phyloP scores from a whole-genome alignment of 495 filamentous ascomycete species.

The Xylaria sp. region DNA sequence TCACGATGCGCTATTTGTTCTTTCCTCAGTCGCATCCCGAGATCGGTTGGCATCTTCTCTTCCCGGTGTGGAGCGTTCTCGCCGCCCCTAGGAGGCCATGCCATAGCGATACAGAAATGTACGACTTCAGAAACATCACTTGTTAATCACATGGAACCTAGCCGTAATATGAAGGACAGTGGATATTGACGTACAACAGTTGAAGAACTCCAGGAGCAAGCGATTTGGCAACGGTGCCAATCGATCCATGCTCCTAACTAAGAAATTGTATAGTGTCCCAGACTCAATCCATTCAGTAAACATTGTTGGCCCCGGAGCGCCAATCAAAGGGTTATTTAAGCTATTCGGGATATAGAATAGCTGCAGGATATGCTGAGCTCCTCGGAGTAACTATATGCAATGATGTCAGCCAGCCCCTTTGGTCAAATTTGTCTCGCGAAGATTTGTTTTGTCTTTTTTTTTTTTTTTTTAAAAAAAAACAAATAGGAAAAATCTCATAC shows the following conservation, averaged over 20 bases:
- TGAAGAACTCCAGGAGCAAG: background rate
- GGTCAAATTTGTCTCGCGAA: no score
- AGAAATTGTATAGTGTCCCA: background rate
- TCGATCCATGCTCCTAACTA: background rate
- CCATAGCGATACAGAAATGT: constrained; percentile 4
- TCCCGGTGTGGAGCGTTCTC: background rate
- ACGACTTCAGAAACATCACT: background rate
- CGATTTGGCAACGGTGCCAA: background rate
- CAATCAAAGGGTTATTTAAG: background rate
- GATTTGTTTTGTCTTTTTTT: no score
- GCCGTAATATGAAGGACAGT: background rate
- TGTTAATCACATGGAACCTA: background rate
- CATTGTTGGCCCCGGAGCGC: background rate
- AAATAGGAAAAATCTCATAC: background rate
- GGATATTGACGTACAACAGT: background rate
- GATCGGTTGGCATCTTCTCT: background rate
- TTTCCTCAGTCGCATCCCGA: background rate
- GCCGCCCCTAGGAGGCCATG: background rate
- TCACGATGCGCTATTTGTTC: background rate
- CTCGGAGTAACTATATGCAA: background rate
- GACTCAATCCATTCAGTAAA: constrained; percentile 2
- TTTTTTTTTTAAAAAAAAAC: background rate
- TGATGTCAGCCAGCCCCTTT: background rate
- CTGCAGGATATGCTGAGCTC: background rate
- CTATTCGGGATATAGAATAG: background rate